Conservation (phyloP, 75 land plant species). For the Azolla pinnata region DNA sequence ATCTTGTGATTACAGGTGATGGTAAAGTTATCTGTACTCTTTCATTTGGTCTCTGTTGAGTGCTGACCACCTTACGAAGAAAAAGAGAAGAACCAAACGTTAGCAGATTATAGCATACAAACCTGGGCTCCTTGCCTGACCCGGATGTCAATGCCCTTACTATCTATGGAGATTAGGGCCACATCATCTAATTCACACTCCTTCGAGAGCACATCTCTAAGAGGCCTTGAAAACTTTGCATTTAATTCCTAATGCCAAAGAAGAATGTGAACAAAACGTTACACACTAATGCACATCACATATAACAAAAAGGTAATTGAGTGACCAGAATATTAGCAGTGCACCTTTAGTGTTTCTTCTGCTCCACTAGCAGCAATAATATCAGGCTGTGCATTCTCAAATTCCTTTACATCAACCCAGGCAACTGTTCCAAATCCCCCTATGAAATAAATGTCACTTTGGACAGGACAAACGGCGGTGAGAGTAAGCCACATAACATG, state of each 20-base stretch:
- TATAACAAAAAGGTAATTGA: no score
- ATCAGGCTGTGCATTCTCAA: conserved; percentile 64
- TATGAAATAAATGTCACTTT: conserved; percentile 84
- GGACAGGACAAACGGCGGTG: neutral
- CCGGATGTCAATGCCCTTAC: conserved; percentile 86
- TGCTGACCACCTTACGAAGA: no score
- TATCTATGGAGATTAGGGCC: conserved; percentile 90
- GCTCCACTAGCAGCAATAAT: conserved; percentile 87
- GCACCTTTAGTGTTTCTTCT: conserved; percentile 69
- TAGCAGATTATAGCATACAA: neutral
- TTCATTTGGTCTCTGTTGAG: no score
- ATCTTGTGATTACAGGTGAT: neutral
- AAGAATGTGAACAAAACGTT: neutral
- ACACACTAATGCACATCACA: no score
- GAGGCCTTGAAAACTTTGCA: conserved; percentile 66
- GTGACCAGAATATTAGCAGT: no score
- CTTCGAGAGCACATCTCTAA: conserved; percentile 53
- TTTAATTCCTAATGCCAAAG: conserved; percentile 50
- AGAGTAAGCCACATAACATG: no score
- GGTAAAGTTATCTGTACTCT: neutral
- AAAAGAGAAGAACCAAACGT: neutral
- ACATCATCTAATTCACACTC: conserved; percentile 89
- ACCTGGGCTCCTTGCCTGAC: conserved; percentile 97
- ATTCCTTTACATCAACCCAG: conserved; percentile 93
- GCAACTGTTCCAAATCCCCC: conserved; percentile 98